A percentile compares a stretch with the other conserved stretches of the same genome.
phyloP scores from a whole-genome alignment of 108 stramenopile genomes.

The Craspedostauros australis region DNA sequence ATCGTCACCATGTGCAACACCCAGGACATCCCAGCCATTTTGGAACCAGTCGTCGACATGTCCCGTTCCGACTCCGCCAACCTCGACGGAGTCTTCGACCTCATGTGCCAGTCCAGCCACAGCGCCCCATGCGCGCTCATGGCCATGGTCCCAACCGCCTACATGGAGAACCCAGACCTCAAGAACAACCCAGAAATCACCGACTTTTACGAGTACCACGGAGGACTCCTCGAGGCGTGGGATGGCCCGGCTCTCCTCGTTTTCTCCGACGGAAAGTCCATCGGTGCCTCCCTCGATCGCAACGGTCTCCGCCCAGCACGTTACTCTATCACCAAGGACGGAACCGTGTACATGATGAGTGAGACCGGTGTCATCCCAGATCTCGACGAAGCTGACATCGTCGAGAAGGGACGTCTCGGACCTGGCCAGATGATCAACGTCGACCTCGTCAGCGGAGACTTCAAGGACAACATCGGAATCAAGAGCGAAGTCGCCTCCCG shows the following conservation, averaged over 20 bases:
- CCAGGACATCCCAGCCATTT: constrained; percentile 70
- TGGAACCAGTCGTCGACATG: constrained; percentile 83
- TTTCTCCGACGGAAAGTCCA: constrained; percentile 90
- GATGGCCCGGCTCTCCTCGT: constrained; percentile 96
- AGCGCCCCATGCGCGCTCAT: constrained; percentile 88
- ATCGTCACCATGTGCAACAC: constrained; percentile 83
- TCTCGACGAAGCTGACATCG: constrained; percentile 74
- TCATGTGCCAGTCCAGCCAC: constrained; percentile 87
- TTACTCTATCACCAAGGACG: constrained; percentile 88
- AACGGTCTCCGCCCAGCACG: constrained; percentile 93
- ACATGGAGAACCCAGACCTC: constrained; percentile 83
- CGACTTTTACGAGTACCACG: constrained; percentile 97
- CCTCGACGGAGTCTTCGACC: constrained; percentile 92
- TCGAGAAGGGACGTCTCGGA: constrained; percentile 91
- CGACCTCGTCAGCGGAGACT: constrained; percentile 78
- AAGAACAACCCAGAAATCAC: constrained; percentile 81
- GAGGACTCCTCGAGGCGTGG: constrained; percentile 94
- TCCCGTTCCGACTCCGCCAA: constrained; percentile 90
- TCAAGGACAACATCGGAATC: constrained; percentile 92
- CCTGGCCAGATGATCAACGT: constrained; percentile 97
- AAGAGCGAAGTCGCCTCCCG: constrained; percentile 89
- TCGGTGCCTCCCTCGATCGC: constrained; percentile 87
- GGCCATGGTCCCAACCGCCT: constrained; percentile 87
- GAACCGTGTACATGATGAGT: constrained; percentile 93
- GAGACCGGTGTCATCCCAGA: constrained; percentile 92